phyloP scores from a whole-genome alignment of 148 eudicot genomes.

The Dianthus caryophyllus region DNA sequence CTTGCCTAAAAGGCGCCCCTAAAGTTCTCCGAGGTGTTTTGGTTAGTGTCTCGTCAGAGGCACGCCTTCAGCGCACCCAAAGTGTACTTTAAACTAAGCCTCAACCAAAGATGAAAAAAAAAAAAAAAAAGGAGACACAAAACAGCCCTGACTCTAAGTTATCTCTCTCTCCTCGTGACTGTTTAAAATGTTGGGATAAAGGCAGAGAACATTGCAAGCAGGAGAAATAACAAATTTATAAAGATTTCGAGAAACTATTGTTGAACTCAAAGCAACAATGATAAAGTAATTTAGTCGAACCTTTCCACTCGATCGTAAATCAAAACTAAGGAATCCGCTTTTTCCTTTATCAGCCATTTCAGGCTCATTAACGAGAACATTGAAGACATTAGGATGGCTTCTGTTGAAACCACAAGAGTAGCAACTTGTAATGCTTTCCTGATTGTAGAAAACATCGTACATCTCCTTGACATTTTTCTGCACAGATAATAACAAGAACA shows the following conservation, averaged over 20 bases:
- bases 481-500: constrained; percentile 14
- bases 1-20: too few species aligned
- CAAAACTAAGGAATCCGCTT: constrained; percentile 26
- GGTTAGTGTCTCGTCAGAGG: too few species aligned
- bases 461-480: constrained; percentile 58
- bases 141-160: neutral
- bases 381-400: constrained; percentile 35
- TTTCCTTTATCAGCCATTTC: constrained; percentile 33
- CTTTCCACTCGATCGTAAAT: constrained; percentile 43
- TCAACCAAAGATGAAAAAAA: neutral
- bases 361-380: constrained; percentile 37
- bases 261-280: neutral
- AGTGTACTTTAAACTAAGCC: too few species aligned
- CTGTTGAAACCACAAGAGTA: constrained; percentile 39
- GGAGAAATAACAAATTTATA: neutral
- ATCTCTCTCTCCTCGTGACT: neutral
- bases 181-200: neutral
- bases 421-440: constrained; percentile 31
- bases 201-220: neutral
- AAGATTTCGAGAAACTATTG: neutral
- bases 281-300: constrained; percentile 24
- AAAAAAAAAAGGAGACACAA: neutral
- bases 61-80: too few species aligned
- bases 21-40: too few species aligned
- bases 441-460: constrained; percentile 34